Evolutionary conservation across 2,329 filamentous ascomycete species (phyloP), one percentile per base, ranked within the genome.

Genomic region (Pseudopithomyces chartarum): DNA sequence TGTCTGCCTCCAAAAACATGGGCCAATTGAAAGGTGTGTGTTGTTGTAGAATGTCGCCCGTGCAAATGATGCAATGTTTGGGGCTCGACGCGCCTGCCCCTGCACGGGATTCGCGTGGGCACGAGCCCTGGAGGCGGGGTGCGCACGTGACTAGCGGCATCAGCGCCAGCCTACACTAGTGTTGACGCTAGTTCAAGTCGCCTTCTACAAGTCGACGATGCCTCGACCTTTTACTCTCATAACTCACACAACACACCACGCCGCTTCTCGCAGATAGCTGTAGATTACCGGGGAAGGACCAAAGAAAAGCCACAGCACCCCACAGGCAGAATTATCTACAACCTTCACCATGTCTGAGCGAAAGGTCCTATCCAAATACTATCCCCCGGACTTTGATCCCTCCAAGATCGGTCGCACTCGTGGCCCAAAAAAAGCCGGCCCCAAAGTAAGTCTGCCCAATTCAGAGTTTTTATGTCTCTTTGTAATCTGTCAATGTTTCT

Each of bases 341-440:
- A 36, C 59, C 59, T 59, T 70, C 79, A 80, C 65, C 67, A 95
- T 95, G 91, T 93, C 91, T 65, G 91, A 96, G 80, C 87, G 91
- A 69, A 95, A 95, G 79, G 91, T 94, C 47, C 82, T 92, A 59
- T 81, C 78, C 59, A 86, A 86, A 72, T 85, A 85, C 78, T 87
- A 87, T 65, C 78, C 90, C 77, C 81, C 88, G 3, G 92, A 98
- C 75, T 99, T 98, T 77, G 95, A 99, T 77, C 94, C 94, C 12
- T 87, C 87, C 23, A 88, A 90, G 68, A 71, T 98, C 77, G 83
- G 84, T 23, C 87, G 91, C 17, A 84, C 84, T 43, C 87, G 86
- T 59, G 88, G 81, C 26, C 85, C 87, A 8, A 93, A 93, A 73
- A 81, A 86, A 54, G 84, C 85, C 6, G 93, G 91, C 0, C 91